A percentile compares a stretch with the other conserved stretches of the same genome.
Evolutionary conservation across 2,329 filamentous ascomycete species (phyloP).

Genomic region (Zymoseptoria crescenta): DNA sequence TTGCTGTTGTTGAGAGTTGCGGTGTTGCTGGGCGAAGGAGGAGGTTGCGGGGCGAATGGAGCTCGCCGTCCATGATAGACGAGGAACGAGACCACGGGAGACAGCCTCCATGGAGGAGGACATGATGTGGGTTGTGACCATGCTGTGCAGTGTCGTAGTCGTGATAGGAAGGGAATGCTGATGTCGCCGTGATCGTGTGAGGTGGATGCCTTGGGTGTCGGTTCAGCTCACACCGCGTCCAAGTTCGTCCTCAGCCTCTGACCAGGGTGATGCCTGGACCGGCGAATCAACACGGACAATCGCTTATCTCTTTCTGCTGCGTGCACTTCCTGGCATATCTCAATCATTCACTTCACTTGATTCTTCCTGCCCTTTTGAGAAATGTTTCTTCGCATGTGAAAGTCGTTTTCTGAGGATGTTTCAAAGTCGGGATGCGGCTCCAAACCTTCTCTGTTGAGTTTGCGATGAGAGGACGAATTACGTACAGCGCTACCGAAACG

Average conservation of each 20-base stretch:
- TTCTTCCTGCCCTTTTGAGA: not conserved
- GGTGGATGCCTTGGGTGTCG: not conserved
- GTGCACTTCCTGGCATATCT: not conserved
- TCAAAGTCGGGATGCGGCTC: not conserved
- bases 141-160: not conserved
- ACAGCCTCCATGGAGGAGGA: conserved; percentile 8
- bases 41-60: conserved; percentile 18
- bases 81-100: conserved; percentile 34
- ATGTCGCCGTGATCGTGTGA: not conserved
- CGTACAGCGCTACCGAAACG: not conserved
- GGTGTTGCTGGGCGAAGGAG: conserved; percentile 10
- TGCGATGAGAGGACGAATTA: not conserved
- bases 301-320: not conserved
- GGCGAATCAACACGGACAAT: not conserved
- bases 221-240: not conserved
- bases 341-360: not conserved
- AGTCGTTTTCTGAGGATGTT: not conserved
- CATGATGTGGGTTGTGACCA: conserved; percentile 5
- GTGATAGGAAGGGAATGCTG: not conserved
- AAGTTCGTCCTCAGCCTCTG: not conserved
- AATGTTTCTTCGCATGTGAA: not conserved
- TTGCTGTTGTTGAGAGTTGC: conserved; percentile 4
- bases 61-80: conserved; percentile 29
- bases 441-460: not conserved
- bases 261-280: not conserved